Base-by-base conservation (phyloP, 805 yeast species). In the Lachancea lanzarotensis region DNA sequence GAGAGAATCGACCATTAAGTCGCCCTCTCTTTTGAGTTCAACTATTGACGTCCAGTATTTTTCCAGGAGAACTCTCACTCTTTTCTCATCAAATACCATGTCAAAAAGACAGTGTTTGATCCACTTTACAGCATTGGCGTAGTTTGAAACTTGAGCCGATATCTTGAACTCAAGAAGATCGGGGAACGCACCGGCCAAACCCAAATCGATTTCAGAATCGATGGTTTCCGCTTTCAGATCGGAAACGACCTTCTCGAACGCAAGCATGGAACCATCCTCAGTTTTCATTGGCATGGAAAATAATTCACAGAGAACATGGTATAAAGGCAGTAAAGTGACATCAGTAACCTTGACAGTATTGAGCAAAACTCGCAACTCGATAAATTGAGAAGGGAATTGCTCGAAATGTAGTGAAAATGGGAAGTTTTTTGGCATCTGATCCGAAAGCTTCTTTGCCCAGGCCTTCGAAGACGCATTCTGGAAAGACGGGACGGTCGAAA, bases 361-460 rank as follows among this genome's bases (percentile, higher is more conserved):
- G 82, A 85, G 61, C 31, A 82, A 62, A 32, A 87, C 59, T 46
- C 80, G 77, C 17, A 89, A 71, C 12, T 84, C 78, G 30, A 86
- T 77, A 59, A 91, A 93, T 55, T 84, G 81, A 1, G 96, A 85
- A 44, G 81, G 75, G 57, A 78, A 82, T 51, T 82, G 78, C 63
- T 93, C 97, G 53, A 84, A 74, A 58, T 88, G 93, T 42, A 90
- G 60, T 49, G 79, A 81, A 32, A 90, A 62, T 3, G 90, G 88
- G 49, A 83, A 72, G 41, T 73, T 69, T 1, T 53, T 42, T 25
- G 82, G 80, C 50, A 63, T 62, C 10, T 58, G 51, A 1, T 48
- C 33, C 7, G 65, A 11, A 13, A 69, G 40, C 34, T 52, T 49
- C 19, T 54, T 35, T 2, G 65, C 60, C 16, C 63, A 43, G 0